Base-by-base conservation (phyloP, 805 yeast species). In the Yarrowia phangngaensis region DNA sequence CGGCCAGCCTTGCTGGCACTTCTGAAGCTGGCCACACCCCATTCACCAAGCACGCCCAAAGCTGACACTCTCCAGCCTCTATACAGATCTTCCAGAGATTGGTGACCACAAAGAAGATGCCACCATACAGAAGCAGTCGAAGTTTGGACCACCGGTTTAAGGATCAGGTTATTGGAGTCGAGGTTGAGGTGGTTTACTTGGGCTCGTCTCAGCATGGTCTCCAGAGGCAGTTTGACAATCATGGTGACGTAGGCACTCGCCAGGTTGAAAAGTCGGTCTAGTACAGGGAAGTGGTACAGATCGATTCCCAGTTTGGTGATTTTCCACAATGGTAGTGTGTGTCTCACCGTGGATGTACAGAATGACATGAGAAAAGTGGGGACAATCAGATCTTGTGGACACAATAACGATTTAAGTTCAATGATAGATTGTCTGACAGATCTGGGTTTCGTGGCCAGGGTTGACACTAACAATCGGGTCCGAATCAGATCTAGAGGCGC, bases 1-100 rank as follows among this genome's bases (percentile, higher is more conserved):
- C 48, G 20, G 11, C 35, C 48, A 14, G 45, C 45, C 29, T 41
- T 41, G 35, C 20, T 41, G 8, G 16, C 35, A 13, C 48, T 22
- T n/a, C 16, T 20, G 35, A 41, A 41, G 35, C 35, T 30, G 11
- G 41, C 30, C 15, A 59, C 59, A 12, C 95, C 89, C 83, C 94
- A 90, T 45, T 82, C 80, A 8, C 95, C 92, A 40, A 84, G 64
- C 3, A 85, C 75, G 53, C 90, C 86, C 51, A 87, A 64, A 8
- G 84, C 70, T 20, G 95, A 94, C 31, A 87, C 80, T 62, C 86
- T 76, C 97, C 97, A 90, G 27, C 97, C 98, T 56, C 90, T 75
- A 72, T 85, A 89, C 19, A 82, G 63, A 1, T 70, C 64, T 26
- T 72, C 69, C 7, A 70, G 63, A 28, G 75, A 66, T 22, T 62